Evolutionary conservation across 768 basidiomycete genomes (phyloP), one percentile per base, ranked within the genome.

Genomic region (Chlorophyllum brunneum): DNA sequence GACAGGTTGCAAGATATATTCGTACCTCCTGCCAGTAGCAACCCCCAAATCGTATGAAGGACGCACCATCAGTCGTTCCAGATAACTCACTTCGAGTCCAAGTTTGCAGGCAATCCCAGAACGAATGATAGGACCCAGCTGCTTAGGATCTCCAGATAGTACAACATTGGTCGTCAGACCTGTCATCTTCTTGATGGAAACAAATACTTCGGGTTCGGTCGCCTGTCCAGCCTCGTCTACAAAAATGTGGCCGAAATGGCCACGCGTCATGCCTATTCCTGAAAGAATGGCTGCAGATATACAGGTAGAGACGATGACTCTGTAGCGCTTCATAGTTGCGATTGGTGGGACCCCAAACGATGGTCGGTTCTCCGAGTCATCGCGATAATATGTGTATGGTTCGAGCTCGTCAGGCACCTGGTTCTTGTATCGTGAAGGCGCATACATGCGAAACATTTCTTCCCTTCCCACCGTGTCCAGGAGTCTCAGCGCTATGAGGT

Each of bases 211-310:
- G 0, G 85, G 82, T 61, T 88, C 86, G 0, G 80, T 82, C 2
- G 84, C 83, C 58, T 88, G 85, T 0, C 83, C 85, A 1, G 85
- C 85, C 61, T 88, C 85, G 57, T 88, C 85, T 5, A 85, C 65
- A 59, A 88, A 83, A 13, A 88, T 81, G 54, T 88, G 83, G 7
- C 70, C 74, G 62, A 80, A 88, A 61, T 86, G 80, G 0, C 86
- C 85, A 1, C 75, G 69, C 0, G 73, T 66, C 38, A 87, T 70
- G 0, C 85, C 84, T 31, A 85, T 70, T 1, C 78, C 79, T 20
- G 72, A 71, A 1, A 73, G 67, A 36, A 83, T 74, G 1, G 79
- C 78, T 0, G 82, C 80, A 0, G 86, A 85, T 6, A 82, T 72
- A 43, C 85, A 86, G 0, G 85, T 88, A 1, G 79, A 69, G 7